These are phyloP conservation scores for Plectosphaerella plurivora DNA, from an alignment of 2,329 filamentous ascomycete species.

Conservation along the genomic window DNA sequence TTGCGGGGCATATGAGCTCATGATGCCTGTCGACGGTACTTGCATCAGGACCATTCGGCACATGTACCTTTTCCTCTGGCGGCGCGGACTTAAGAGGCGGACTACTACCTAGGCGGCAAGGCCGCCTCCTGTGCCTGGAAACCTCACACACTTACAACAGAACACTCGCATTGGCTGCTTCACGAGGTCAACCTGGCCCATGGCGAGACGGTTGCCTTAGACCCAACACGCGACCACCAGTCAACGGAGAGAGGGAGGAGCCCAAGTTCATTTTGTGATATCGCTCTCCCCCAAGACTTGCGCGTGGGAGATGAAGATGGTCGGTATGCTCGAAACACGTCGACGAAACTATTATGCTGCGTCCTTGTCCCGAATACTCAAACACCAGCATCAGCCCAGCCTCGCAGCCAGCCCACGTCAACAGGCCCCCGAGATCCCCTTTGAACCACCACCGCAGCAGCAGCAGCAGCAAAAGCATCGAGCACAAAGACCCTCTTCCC, in stretches of 20 bases:
- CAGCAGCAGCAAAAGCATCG: too few relatives aligned
- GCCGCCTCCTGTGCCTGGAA: too few relatives aligned
- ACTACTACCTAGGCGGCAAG: too few relatives aligned
- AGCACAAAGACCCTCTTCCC: too few relatives aligned
- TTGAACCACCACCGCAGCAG: too few relatives aligned
- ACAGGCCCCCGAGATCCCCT: too few relatives aligned
- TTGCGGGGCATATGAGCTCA: background rate
- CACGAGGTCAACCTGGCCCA: background rate
- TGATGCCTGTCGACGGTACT: background rate
- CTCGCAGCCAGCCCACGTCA: too few relatives aligned
- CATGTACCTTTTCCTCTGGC: too few relatives aligned
- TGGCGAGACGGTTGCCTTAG: background rate
- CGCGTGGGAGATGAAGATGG: background rate
- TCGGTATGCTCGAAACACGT: background rate
- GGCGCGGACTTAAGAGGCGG: too few relatives aligned
- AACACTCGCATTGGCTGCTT: background rate
- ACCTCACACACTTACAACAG: background rate
- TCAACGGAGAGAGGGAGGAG: background rate
- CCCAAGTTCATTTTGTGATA: background rate
- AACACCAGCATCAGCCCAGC: background rate
- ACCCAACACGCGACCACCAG: background rate
- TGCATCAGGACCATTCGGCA: too few relatives aligned
- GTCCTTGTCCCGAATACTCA: background rate
- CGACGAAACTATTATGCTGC: background rate
- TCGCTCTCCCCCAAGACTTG: background rate